Conservation (phyloP, 2,329 filamentous ascomycete species). For the Pezicula radicicola region DNA sequence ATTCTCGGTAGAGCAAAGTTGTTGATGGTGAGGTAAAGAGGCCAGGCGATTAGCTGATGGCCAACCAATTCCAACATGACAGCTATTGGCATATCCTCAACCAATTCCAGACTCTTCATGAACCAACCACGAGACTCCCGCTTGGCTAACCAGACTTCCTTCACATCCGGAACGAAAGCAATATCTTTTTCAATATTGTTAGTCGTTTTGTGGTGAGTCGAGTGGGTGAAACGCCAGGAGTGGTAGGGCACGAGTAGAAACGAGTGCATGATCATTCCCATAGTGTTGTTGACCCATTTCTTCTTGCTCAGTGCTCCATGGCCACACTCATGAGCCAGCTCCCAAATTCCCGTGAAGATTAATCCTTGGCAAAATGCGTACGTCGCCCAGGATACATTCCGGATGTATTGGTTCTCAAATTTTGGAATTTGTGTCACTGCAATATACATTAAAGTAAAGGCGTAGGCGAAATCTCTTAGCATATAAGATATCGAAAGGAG, state of each 20-base stretch:
- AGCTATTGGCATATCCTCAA: constrained; percentile 60
- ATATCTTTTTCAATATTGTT: constrained; percentile 67
- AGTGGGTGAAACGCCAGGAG: constrained; percentile 69
- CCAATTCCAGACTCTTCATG: constrained; percentile 33
- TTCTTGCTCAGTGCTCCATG: constrained; percentile 65
- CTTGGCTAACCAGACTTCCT: constrained; percentile 20
- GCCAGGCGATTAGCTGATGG: constrained; percentile 64
- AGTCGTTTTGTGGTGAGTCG: constrained; percentile 65
- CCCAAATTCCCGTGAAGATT: constrained; percentile 67
- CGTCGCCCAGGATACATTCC: constrained; percentile 47
- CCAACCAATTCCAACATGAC: constrained; percentile 49
- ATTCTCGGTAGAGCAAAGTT: constrained; percentile 21
- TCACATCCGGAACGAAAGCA: constrained; percentile 54
- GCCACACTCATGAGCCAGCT: constrained; percentile 68
- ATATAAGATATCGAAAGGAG: constrained; percentile 52
- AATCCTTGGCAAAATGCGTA: constrained; percentile 66
- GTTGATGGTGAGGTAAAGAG: constrained; percentile 60
- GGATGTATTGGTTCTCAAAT: constrained; percentile 41
- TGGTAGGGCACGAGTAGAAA: constrained; percentile 66
- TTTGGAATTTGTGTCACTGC: constrained; percentile 52
- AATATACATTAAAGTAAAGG: constrained; percentile 43
- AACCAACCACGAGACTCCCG: constrained; percentile 4
- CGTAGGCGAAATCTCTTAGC: constrained; percentile 51
- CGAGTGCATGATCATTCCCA: constrained; percentile 65
- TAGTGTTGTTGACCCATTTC: constrained; percentile 53